Base-by-base conservation (phyloP, 2,329 filamentous ascomycete species). In the Exophiala viscosa region DNA sequence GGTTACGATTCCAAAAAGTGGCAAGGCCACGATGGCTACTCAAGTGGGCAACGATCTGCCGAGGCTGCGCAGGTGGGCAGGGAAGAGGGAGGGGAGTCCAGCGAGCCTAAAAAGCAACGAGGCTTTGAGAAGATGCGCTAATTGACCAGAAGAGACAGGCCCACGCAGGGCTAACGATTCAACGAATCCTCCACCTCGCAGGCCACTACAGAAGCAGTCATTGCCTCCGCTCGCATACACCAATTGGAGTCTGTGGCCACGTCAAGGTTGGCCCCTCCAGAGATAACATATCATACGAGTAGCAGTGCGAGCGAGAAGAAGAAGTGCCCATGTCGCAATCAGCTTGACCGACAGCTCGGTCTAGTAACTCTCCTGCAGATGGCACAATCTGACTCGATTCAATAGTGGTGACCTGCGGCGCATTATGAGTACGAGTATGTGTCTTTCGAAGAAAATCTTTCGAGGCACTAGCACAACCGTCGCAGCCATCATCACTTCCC, bases 21-120 rank as follows among this genome's bases (percentile, higher is more conserved):
- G 53, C 53, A 52, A 55, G 48, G 52, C 52, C 52, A 44, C 28
- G 20, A 18, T 28, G 35, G 33, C n/a, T 14, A 38, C 20, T 17
- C 49, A 48, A 53, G 33, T 47, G 45, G 53, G 31, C 46, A 39
- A 46, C 20, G 46, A 55, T 58, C 56, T 58, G 52, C 56, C 56
- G 56, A 59, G 56, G 56, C 56, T 59, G 56, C 52, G 54, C 43
- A 51, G 42, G 32, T 18, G 23, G 50, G 46, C 31, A 43, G 33
- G 43, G 44, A 34, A 42, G 48, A 39, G 33, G 42, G 44, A 38
- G 43, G 42, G 41, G 33, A 45, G 48, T 39, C 20, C 23, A 28
- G 23, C 23, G 23, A 57, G 47, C 41, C 50, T 50, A 54, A 50
- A 28, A 28, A 23, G 18, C 42, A 48, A 57, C 54, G 47, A 57